These are phyloP conservation scores for Jamesozyma jinghongensis DNA, from an alignment of 805 yeast genomes.

Conservation along the genomic window DNA sequence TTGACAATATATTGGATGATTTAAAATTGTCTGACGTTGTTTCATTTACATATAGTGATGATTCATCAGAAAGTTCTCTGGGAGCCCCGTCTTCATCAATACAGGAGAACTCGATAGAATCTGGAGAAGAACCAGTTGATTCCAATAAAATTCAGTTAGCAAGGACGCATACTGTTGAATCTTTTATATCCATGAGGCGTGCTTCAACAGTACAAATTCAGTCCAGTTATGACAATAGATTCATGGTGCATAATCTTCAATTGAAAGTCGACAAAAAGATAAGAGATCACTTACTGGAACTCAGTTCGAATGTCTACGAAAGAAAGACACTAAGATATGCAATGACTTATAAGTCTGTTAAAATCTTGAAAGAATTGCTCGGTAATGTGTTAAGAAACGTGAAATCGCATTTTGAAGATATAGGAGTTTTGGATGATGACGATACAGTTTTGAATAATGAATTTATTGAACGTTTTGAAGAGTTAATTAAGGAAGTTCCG, in stretches of 20 bases:
- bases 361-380: slow-evolving; percentile 37
- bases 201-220: slow-evolving; percentile 20
- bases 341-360: slow-evolving; percentile 42
- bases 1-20: slow-evolving; percentile 28
- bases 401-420: slow-evolving; percentile 7
- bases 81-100: neutral
- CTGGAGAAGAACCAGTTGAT: slow-evolving; percentile 1
- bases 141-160: slow-evolving; percentile 4
- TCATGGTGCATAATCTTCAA: slow-evolving; percentile 46
- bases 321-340: slow-evolving; percentile 37
- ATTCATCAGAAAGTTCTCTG: slow-evolving; percentile 1
- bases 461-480: slow-evolving; percentile 38
- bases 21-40: slow-evolving; percentile 20
- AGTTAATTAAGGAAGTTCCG: slow-evolving; percentile 36
- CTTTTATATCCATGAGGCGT: slow-evolving; percentile 26
- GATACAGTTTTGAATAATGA: slow-evolving; percentile 22
- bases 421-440: slow-evolving; percentile 10
- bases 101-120: neutral
- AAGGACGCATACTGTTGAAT: slow-evolving; percentile 22
- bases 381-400: slow-evolving; percentile 15
- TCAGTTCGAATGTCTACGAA: slow-evolving; percentile 37
- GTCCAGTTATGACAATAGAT: slow-evolving; percentile 45
- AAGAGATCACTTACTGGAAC: slow-evolving; percentile 41
- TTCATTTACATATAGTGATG: slow-evolving; percentile 13
- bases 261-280: slow-evolving; percentile 46